These are phyloP conservation scores for Aspergillus aculeatinus DNA, from an alignment of 2,329 filamentous ascomycete genomes.

Conservation along the genomic window DNA sequence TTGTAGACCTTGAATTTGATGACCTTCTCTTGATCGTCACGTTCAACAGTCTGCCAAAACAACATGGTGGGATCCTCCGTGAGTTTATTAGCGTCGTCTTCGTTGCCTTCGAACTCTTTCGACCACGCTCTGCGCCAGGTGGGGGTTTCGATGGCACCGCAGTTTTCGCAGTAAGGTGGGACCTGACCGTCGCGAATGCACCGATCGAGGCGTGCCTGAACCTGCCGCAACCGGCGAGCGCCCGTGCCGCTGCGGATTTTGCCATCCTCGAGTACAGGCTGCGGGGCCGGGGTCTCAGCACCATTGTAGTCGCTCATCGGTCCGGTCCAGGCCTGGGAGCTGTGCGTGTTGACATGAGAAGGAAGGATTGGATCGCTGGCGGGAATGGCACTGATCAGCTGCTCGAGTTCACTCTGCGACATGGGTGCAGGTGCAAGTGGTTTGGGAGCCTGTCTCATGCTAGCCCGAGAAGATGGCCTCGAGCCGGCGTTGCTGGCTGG, in stretches of 20 bases:
- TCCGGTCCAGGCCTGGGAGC: conserved; percentile 40
- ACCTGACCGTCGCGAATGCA: conserved; percentile 75
- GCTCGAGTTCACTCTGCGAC: conserved; percentile 35
- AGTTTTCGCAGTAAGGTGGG: conserved; percentile 88
- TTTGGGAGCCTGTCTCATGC: conserved; percentile 35
- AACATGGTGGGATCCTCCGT: conserved; percentile 72
- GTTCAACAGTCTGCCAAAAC: conserved; percentile 67
- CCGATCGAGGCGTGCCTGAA: conserved; percentile 55
- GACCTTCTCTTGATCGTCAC: conserved; percentile 62
- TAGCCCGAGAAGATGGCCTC: conserved; percentile 40
- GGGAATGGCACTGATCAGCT: conserved; percentile 36
- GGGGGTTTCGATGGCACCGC: conserved; percentile 90
- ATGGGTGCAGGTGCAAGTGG: conserved; percentile 40
- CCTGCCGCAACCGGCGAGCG: conserved; percentile 66
- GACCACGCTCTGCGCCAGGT: conserved; percentile 94
- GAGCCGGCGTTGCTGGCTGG: conserved; percentile 32
- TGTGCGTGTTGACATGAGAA: conserved; percentile 12
- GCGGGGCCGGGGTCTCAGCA: conserved; percentile 39
- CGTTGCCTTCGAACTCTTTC: conserved; percentile 69
- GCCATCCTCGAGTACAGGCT: conserved; percentile 31
- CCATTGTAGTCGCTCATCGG: conserved; percentile 47
- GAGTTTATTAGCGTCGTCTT: conserved; percentile 68
- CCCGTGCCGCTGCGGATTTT: conserved; percentile 50
- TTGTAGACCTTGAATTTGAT: conserved; percentile 71
- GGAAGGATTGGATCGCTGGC: conserved; percentile 53